Evolutionary conservation across 441 rosid species (phyloP).

Genomic region (Euphorbia celastroides): DNA sequence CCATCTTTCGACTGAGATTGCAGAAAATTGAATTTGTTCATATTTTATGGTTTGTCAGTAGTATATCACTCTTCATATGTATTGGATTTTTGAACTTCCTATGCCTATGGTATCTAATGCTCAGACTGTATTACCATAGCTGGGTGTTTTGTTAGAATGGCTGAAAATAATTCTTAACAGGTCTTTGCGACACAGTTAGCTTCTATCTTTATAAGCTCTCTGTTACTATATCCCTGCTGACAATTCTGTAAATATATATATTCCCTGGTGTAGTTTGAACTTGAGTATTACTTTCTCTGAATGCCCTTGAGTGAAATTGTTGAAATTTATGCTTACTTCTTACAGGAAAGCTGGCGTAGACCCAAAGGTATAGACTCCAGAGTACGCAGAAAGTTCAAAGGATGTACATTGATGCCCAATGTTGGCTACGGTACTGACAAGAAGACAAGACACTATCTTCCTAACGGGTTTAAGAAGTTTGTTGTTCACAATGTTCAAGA

Average conservation of each 20-base stretch:
- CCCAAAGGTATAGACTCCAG: slow-evolving; percentile 91
- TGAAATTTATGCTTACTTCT: too few species aligned
- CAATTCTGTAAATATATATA: too few species aligned
- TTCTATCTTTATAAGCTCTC: slow-evolving; percentile 34
- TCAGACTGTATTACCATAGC: slow-evolving; percentile 40
- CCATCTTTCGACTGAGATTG: slow-evolving; percentile 92
- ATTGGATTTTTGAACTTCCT: not conserved
- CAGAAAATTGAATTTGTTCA: too few species aligned
- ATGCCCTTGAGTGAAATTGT: too few species aligned
- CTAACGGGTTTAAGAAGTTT: slow-evolving; percentile 85
- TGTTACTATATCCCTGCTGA: slow-evolving; percentile 75
- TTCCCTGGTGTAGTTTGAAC: too few species aligned
- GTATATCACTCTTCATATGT: not conserved
- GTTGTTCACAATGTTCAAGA: slow-evolving; percentile 66
- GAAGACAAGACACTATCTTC: slow-evolving; percentile 77
- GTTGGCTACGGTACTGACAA: slow-evolving; percentile 85
- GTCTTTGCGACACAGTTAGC: slow-evolving; percentile 81
- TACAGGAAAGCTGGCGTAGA: slow-evolving; percentile 70
- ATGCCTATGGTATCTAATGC: slow-evolving; percentile 87
- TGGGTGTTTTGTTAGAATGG: slow-evolving; percentile 71
- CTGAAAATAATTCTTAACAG: slow-evolving; percentile 48
- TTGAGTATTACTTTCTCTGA: too few species aligned
- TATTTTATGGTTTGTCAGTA: too few species aligned
- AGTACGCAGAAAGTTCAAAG: slow-evolving; percentile 84
- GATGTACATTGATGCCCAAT: slow-evolving; percentile 86